Evolutionary conservation across 768 basidiomycete genomes (phyloP), one percentile per base, ranked within the genome.

Genomic region (Heimioporus sp.): DNA sequence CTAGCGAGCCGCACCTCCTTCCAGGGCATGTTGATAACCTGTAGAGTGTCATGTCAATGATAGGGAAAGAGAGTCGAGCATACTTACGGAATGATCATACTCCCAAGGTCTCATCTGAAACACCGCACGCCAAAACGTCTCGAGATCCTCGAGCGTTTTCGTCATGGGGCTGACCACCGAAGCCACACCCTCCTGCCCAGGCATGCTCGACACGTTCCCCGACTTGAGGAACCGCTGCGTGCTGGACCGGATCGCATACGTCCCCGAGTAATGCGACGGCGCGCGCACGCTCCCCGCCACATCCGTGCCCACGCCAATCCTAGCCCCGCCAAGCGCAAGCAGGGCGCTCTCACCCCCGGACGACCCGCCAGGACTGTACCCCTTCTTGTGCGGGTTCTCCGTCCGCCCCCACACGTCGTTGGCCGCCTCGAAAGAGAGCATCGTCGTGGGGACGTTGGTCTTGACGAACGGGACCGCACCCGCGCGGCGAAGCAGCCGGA

Each of bases 391-490:
- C 0, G 85, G 85, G 59, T 87, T 88, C 28, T 73, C 76, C 1
- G 83, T 80, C 46, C 68, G 67, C 1, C 85, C 85, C 58, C 82
- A 87, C 1, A 84, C 68, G 54, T 83, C 80, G 32, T 81, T 82
- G 19, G 65, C 52, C 5, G 80, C 76, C 56, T 83, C 83, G 45
- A 80, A 79, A n/a, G 80, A 80, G 44, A 84, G 70, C 32, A 85
- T 75, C 1, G 80, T 83, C 44, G 76, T 73, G 0, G 83, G 84
- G 8, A 82, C 65, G 42, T 81, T 82, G n/a, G 85, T 87, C 65
- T 87, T 87, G 54, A 81, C 81, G 53, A 77, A 84, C 13, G 83
- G 80, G 32, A 87, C 71, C 0, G 85, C 85, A 32, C 86, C 86
- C 2, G 85, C 83, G 52, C 78, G 76, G 21, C 72, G 78, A 6